phyloP scores from a whole-genome alignment of 2,329 filamentous ascomycete genomes.

The Aspergillus sp. region DNA sequence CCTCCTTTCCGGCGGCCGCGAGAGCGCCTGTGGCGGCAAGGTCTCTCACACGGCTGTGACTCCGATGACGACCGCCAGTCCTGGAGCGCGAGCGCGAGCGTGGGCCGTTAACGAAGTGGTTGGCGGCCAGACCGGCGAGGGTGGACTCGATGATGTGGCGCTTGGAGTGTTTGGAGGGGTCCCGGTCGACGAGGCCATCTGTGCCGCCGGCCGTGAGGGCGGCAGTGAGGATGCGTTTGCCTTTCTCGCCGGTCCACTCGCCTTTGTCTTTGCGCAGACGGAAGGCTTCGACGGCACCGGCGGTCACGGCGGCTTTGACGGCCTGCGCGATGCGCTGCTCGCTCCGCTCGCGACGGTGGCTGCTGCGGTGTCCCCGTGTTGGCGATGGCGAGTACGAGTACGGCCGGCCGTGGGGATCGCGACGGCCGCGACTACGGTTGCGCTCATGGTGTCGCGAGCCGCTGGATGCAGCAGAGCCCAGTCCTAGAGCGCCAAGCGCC shows the following conservation, averaged over 20 bases:
- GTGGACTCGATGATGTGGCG: constrained; percentile 83
- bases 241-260: constrained; percentile 86
- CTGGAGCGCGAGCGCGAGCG: constrained; percentile 66
- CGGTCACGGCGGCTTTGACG: constrained; percentile 84
- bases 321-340: constrained; percentile 73
- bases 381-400: constrained; percentile 50
- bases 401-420: constrained; percentile 33
- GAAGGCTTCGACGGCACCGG: constrained; percentile 89
- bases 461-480: constrained; percentile 50
- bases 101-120: constrained; percentile 79
- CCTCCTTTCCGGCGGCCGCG: constrained; percentile 49
- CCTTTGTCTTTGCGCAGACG: constrained; percentile 85
- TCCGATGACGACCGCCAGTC: constrained; percentile 39
- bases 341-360: constrained; percentile 51
- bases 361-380: constrained; percentile 53
- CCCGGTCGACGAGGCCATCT: constrained; percentile 68
- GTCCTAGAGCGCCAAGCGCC: constrained; percentile 56
- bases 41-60: constrained; percentile 40
- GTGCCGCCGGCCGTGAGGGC: constrained; percentile 82
- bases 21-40: constrained; percentile 44
- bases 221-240: constrained; percentile 85
- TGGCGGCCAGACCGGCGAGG: constrained; percentile 82
- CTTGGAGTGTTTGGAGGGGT: constrained; percentile 72
- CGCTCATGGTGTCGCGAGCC: constrained; percentile 48
- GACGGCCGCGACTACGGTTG: constrained; percentile 40